Evolutionary conservation across 352 stramenopile species (phyloP).

Genomic region (Pythium rhizo-oryzae): DNA sequence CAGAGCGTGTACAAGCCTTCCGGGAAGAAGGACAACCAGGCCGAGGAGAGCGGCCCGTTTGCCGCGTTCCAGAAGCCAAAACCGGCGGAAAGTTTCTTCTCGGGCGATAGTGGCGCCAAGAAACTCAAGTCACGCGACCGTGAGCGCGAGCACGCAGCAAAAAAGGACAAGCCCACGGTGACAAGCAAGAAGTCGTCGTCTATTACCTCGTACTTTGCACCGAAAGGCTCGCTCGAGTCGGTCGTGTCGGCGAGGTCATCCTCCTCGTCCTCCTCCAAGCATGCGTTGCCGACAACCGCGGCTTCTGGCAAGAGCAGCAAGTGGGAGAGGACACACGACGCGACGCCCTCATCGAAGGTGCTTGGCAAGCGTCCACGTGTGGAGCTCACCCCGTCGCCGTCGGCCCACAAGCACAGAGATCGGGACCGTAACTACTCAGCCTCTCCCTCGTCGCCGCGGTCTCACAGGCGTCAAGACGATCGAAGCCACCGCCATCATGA

Average conservation of each 20-base stretch:
- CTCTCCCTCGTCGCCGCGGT: not conserved
- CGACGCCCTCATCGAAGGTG: not conserved
- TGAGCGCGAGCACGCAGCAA: not conserved
- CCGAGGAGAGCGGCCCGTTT: not conserved
- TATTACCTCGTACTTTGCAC: not conserved
- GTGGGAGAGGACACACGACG: not conserved
- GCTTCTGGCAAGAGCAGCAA: not conserved
- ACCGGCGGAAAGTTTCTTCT: not conserved
- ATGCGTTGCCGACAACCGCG: not conserved
- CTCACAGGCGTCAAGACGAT: constrained; percentile 13
- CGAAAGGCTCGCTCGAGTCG: constrained; percentile 1
- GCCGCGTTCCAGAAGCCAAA: not conserved
- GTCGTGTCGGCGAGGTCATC: not conserved
- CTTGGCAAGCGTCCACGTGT: constrained; percentile 24
- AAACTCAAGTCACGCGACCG: not conserved
- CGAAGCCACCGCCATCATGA: not conserved
- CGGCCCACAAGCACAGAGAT: not conserved
- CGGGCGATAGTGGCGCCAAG: not conserved
- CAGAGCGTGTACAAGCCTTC: not conserved
- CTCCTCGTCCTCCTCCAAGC: not conserved
- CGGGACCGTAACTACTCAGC: not conserved
- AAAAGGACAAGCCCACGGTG: constrained; percentile 12
- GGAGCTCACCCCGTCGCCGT: constrained; percentile 26
- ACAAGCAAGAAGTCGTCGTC: not conserved
- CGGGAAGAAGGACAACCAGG: not conserved